Base-by-base conservation (phyloP, 805 yeast species). In the Candida tallmaniae region DNA sequence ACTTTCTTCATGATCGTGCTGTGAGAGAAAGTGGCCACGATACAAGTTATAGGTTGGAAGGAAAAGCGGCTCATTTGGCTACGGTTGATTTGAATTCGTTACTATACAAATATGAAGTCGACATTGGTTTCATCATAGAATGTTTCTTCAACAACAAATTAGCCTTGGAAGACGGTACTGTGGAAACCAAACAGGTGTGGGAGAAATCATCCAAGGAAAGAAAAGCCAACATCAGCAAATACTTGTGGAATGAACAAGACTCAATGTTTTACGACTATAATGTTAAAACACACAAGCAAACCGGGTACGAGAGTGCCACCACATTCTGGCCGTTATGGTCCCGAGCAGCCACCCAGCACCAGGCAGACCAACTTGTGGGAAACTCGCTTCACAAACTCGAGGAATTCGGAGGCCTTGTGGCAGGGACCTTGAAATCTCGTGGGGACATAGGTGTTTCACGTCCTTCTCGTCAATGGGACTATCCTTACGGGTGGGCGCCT, bases 401-500 rank as follows among this genome's bases (percentile, higher is more conserved):
- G 59, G 83, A 76, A 55, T 70, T 73, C 40, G 97, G 98, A 16
- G 98, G 98, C 1, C 58, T 90, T 7, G 95, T 78, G 1, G 80
- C 95, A 0, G 94, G 96, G 24, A 82, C 96, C 0, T 70, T 76
- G 45, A 56, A 69, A 44, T 79, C 89, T 2, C 65, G 95, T 45
- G 94, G 96, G 25, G 75, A 70, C 17, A 62, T 85, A 23, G 76
- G 81, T 1, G 58, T 83, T 12, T 68, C 74, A 27, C 68, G 87
- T 49, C 96, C 95, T n/a, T 76, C 82, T 9, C 70, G 97, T 56
- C 98, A 90, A 61, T 90, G 98, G 98, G 98, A 90, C 57, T 93
- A 82, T 57, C 98, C 98, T 2, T 86, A 66, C 52, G 97, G 97
- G 2, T 90, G 98, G 98, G 96, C 97, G 0, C 97, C 98, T 3